A percentile compares a stretch with the other conserved stretches of the same genome.
These are phyloP conservation scores for Salix koriyanagi DNA, from an alignment of 345 rosid genomes.

Conservation along the genomic window DNA sequence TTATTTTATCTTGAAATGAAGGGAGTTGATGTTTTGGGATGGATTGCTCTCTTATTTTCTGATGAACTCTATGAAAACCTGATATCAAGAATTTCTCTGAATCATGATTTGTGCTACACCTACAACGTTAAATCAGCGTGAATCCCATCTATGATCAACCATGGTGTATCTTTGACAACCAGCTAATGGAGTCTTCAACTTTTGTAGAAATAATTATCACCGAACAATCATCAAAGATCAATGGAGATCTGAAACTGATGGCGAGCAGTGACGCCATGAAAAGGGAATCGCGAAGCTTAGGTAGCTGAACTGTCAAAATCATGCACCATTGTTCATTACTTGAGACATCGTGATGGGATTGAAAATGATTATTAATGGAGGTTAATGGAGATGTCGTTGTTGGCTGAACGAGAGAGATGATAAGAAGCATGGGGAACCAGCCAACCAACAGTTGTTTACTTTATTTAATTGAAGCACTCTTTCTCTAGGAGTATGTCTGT, in stretches of 20 bases:
- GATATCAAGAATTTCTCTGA: not conserved
- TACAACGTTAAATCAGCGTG: not conserved
- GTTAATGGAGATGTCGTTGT: constrained; percentile 14
- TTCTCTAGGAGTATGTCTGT: not conserved
- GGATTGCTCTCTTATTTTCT: not conserved
- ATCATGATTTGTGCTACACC: not conserved
- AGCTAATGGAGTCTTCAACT: not conserved
- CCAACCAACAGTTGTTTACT: constrained; percentile 23
- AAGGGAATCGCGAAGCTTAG: constrained; percentile 15
- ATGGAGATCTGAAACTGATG: not conserved
- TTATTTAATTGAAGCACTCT: not conserved
- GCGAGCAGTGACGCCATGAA: not conserved
- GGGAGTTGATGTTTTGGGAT: not conserved
- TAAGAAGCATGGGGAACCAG: not conserved
- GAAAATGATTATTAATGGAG: not conserved
- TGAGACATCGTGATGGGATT: not conserved
- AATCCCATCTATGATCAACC: not conserved
- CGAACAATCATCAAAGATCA: not conserved
- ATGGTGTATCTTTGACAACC: not conserved
- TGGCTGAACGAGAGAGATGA: constrained; percentile 4
- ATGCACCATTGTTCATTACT: constrained; percentile 13
- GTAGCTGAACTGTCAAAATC: constrained; percentile 38
- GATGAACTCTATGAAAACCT: no score
- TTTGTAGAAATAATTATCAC: not conserved
- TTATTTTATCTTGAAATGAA: no score